A percentile compares a stretch with the other conserved stretches of the same genome.
These are phyloP conservation scores for Wickerhamomyces chaumierensis DNA, from an alignment of 805 yeast genomes.

Conservation along the genomic window DNA sequence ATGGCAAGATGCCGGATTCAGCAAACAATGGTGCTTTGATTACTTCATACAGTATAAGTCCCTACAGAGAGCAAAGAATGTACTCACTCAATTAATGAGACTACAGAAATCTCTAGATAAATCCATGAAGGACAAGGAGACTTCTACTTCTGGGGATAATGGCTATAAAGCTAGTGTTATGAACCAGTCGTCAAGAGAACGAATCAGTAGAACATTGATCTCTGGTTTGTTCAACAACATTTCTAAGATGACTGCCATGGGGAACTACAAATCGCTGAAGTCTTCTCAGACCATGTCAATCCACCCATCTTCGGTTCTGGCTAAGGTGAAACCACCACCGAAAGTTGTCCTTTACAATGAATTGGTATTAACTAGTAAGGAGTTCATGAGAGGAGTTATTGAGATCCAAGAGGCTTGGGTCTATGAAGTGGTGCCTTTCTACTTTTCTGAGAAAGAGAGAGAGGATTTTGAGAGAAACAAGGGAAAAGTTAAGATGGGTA, in stretches of 20 bases:
- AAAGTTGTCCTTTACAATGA: slow-evolving; percentile 72
- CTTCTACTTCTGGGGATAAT: too few species aligned
- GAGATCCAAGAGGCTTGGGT: slow-evolving; percentile 67
- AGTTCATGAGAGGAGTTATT: slow-evolving; percentile 76
- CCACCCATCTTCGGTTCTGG: slow-evolving; percentile 79
- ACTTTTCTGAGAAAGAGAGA: slow-evolving; percentile 9
- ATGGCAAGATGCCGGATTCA: slow-evolving; percentile 60
- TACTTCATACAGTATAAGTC: slow-evolving; percentile 71
- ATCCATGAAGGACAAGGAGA: slow-evolving; percentile 13
- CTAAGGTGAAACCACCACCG: slow-evolving; percentile 58
- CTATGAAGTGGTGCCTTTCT: slow-evolving; percentile 60
- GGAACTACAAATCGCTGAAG: slow-evolving; percentile 49
- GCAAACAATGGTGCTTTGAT: slow-evolving; percentile 77
- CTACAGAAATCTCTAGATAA: slow-evolving; percentile 32
- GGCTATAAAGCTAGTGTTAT: too few species aligned
- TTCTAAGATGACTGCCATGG: slow-evolving; percentile 61
- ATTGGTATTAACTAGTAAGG: slow-evolving; percentile 73
- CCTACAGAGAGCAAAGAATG: slow-evolving; percentile 53
- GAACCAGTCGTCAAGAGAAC: background rate
- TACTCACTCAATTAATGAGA: slow-evolving; percentile 55
- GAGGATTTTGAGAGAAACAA: slow-evolving; percentile 10
- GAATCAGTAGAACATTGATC: slow-evolving; percentile 59
- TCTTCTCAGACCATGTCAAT: slow-evolving; percentile 64
- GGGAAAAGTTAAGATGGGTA: slow-evolving; percentile 11
- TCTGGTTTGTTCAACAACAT: slow-evolving; percentile 96